phyloP scores from a whole-genome alignment of 1,284 basidiomycete species.

The Stygiomarasmius scandens region DNA sequence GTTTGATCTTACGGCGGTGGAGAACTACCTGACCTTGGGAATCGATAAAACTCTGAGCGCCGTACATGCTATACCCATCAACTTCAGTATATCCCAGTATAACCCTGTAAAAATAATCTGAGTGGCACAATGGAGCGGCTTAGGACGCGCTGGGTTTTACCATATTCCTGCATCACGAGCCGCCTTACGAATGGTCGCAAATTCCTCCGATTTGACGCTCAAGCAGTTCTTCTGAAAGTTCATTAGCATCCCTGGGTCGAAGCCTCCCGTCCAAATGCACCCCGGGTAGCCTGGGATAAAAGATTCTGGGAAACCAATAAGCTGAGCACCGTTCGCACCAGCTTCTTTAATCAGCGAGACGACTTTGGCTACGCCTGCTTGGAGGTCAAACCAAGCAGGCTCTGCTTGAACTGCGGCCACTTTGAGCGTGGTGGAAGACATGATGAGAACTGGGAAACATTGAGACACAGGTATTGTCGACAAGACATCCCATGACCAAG shows the following conservation, averaged over 20 bases:
- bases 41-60: constrained; percentile 20
- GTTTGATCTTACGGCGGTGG: constrained; percentile 24
- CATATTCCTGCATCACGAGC: constrained; percentile 19
- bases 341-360: constrained; percentile 20
- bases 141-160: too few species aligned
- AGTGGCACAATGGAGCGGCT: too few species aligned
- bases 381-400: constrained; percentile 24
- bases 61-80: constrained; percentile 22
- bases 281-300: constrained; percentile 24
- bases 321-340: constrained; percentile 21
- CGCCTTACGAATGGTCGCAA: constrained; percentile 15
- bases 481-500: too few species aligned
- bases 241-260: constrained; percentile 14
- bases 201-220: constrained; percentile 14
- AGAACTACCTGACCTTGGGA: constrained; percentile 18
- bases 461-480: too few species aligned
- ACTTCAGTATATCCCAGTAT: constrained; percentile 20
- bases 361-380: constrained; percentile 19
- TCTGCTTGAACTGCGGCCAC: constrained; percentile 24
- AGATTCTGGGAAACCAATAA: constrained; percentile 24
- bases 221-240: constrained; percentile 18
- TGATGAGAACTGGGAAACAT: background rate
- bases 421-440: constrained; percentile 10
- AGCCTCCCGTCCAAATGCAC: constrained; percentile 19
- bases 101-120: constrained; percentile 18